phyloP scores from a whole-genome alignment of 1,284 basidiomycete species.

The Malassezia sympodialis region DNA sequence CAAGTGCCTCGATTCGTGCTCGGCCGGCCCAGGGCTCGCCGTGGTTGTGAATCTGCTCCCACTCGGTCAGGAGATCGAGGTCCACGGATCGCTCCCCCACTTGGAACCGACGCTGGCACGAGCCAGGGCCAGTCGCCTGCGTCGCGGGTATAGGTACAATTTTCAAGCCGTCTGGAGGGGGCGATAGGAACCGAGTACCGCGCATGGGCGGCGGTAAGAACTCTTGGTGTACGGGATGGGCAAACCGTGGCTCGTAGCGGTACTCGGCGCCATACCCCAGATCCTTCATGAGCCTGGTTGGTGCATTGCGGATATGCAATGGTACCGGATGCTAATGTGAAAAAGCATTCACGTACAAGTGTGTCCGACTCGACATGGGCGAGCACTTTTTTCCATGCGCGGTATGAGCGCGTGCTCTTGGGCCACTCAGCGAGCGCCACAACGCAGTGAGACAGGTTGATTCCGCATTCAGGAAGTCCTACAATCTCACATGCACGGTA shows the following conservation, averaged over 20 bases:
- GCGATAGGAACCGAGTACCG: conserved; percentile 53
- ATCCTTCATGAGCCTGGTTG: conserved; percentile 69
- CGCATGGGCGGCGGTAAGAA: conserved; percentile 51
- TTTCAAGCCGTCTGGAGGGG: conserved; percentile 44
- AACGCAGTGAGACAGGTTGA: conserved; percentile 63
- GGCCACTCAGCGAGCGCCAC: conserved; percentile 71
- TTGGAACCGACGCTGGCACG: conserved; percentile 38
- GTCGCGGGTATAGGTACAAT: not conserved
- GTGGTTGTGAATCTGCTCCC: conserved; percentile 62
- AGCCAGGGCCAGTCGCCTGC: conserved; percentile 27
- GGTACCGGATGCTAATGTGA: conserved; percentile 57
- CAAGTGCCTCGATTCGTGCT: not conserved
- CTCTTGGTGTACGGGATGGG: conserved; percentile 53
- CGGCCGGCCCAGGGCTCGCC: conserved; percentile 60
- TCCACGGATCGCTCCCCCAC: conserved; percentile 55
- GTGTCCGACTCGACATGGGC: conserved; percentile 24
- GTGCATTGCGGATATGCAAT: conserved; percentile 72
- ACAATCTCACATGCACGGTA: conserved; percentile 54
- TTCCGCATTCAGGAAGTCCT: conserved; percentile 59
- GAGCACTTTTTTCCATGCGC: conserved; percentile 39
- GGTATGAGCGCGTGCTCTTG: conserved; percentile 61
- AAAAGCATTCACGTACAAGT: conserved; percentile 43
- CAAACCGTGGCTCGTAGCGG: conserved; percentile 66
- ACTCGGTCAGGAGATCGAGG: conserved; percentile 59
- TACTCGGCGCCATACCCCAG: conserved; percentile 57